phyloP scores from a whole-genome alignment of 345 rosid genomes.

The Conringia planisiliqua region DNA sequence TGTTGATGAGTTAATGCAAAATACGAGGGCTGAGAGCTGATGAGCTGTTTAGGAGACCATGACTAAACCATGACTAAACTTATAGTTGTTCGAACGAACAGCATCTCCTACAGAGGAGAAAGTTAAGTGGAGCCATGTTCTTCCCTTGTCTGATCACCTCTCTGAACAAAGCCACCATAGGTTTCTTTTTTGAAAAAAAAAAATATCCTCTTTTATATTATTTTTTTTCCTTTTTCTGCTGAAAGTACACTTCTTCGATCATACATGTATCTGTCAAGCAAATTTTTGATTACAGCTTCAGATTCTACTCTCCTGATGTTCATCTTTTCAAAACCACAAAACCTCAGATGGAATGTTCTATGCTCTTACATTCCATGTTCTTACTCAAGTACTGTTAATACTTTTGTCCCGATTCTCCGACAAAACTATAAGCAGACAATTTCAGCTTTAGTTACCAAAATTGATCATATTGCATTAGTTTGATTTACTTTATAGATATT shows the following conservation, averaged over 20 bases:
- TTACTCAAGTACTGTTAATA: neutral
- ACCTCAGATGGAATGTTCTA: neutral
- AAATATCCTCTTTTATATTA: neutral
- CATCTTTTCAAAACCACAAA: neutral
- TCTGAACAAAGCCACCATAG: slow-evolving; percentile 86
- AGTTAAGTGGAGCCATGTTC: slow-evolving; percentile 66
- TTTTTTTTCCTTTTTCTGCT: neutral
- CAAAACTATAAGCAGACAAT: too few species aligned
- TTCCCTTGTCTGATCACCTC: slow-evolving; percentile 73
- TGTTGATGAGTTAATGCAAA: too few species aligned
- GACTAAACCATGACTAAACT: neutral
- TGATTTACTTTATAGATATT: neutral
- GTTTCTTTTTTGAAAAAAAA: slow-evolving; percentile 36
- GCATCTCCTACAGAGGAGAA: slow-evolving; percentile 48
- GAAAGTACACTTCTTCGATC: slow-evolving; percentile 49
- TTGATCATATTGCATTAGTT: neutral
- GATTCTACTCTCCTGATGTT: slow-evolving; percentile 25
- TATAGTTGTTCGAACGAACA: slow-evolving; percentile 52
- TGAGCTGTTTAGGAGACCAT: too few species aligned
- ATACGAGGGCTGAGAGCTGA: too few species aligned
- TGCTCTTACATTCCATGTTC: too few species aligned
- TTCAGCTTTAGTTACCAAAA: neutral
- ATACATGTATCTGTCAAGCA: slow-evolving; percentile 60
- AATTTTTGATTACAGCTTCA: slow-evolving; percentile 80
- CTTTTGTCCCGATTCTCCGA: neutral